Base-by-base conservation (phyloP, 139 green algal species). In the Auxenochlorella pyrenoidosa region DNA sequence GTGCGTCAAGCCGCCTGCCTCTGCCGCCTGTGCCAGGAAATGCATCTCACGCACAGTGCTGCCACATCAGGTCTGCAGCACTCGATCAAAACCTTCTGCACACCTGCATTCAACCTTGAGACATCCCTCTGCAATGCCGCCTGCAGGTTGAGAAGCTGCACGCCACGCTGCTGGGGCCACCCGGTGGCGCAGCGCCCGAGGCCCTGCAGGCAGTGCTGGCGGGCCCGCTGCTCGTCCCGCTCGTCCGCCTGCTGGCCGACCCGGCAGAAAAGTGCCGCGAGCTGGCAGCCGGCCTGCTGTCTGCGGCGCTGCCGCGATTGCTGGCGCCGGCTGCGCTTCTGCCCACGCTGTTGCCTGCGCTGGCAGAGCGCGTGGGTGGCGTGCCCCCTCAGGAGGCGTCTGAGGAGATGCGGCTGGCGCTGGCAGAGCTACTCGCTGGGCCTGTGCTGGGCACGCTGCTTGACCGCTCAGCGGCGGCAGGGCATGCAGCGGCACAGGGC, bases 381-480 rank as follows among this genome's bases (percentile, higher is more conserved):
- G 51, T 91, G 16, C 95, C 94, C 34, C 93, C 96, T 43, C 59
- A 89, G 36, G 91, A 97, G 86, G 77, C 89, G 8, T 91, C 93
- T 16, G 95, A 96, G 81, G 95, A 97, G 87, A 59, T 94, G 36
- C 88, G 91, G 1, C 83, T 92, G 65, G 47, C 60, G 41, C 60
- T 93, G 30, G 60, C 71, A 6, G 43, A 78, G 24, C 78, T 93
- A 36, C 40, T 91, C 40, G 86, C 58, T 2, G 86, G 77, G 8
- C 81, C 80, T 15, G 41, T 85, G 60, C 80, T 85, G 63, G 75
- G 75, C 70, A 47, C 66, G 3, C 66, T 73, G 66, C 10, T 30
- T 19, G 30, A 73, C 30, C 66, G 10, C 28, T 73, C 66, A 73
- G 66, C 66, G 34, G 66, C 30, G 19, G 66, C 32, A 18, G 66